phyloP scores from a whole-genome alignment of 140 eudicot species.

The Ambrosia hybrid region DNA sequence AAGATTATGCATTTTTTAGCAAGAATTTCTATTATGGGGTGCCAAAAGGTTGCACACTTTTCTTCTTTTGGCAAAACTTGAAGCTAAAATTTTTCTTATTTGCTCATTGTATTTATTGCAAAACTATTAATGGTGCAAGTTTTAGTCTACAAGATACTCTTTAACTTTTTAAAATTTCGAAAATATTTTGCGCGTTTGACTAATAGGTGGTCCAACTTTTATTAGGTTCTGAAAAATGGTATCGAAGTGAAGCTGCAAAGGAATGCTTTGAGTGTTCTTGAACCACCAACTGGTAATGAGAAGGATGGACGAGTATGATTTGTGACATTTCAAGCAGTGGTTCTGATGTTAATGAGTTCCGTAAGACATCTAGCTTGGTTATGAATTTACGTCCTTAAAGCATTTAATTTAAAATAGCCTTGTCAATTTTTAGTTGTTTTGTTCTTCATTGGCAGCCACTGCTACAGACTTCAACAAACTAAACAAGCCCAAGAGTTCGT shows the following conservation, averaged over 20 bases:
- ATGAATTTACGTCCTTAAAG: neutral
- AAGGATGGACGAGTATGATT: constrained; percentile 80
- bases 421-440: neutral
- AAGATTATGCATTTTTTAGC: neutral
- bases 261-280: constrained; percentile 95
- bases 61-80: no score
- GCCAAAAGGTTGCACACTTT: neutral
- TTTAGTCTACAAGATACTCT: constrained; percentile 24
- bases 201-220: neutral
- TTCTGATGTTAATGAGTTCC: constrained; percentile 63
- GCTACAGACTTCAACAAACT: constrained; percentile 66
- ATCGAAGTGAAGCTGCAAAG: constrained; percentile 96
- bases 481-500: constrained; percentile 76
- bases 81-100: no score
- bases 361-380: constrained; percentile 43
- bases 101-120: neutral
- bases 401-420: neutral
- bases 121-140: constrained; percentile 8
- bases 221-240: constrained; percentile 94
- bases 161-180: no score
- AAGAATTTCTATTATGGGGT: neutral
- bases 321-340: constrained; percentile 87
- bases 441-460: constrained; percentile 44
- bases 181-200: constrained; percentile 5
- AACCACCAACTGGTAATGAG: constrained; percentile 96